phyloP scores from a whole-genome alignment of 257 asterid genomes.

The Verbena officinalis region DNA sequence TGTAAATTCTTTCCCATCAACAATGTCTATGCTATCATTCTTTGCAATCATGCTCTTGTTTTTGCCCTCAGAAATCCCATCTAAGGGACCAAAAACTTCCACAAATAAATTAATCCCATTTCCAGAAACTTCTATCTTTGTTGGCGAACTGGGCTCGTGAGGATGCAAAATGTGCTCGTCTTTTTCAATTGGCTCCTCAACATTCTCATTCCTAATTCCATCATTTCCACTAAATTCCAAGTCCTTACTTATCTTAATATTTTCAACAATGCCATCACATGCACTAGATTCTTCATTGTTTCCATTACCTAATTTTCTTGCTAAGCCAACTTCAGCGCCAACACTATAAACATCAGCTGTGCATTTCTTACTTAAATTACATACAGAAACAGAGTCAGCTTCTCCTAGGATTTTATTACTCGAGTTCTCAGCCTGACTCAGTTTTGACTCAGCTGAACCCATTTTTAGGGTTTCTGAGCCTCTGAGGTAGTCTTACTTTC shows the following conservation, averaged over 20 bases:
- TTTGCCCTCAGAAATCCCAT: slow-evolving; percentile 36
- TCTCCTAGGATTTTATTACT: slow-evolving; percentile 36
- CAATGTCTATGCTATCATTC: slow-evolving; percentile 27
- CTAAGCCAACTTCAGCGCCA: slow-evolving; percentile 13
- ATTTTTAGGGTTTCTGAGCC: slow-evolving; percentile 50
- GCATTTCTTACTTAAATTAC: slow-evolving; percentile 36
- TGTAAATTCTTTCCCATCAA: slow-evolving; percentile 29
- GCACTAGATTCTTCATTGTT: slow-evolving; percentile 29
- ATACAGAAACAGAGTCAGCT: slow-evolving; percentile 29
- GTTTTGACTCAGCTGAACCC: slow-evolving; percentile 33
- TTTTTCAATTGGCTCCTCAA: slow-evolving; percentile 28
- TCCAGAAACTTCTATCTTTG: slow-evolving; percentile 49
- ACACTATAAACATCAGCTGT: slow-evolving; percentile 23
- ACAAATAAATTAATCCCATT: slow-evolving; percentile 59
- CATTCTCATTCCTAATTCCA: slow-evolving; percentile 24
- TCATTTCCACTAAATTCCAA: slow-evolving; percentile 22
- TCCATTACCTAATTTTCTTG: slow-evolving; percentile 19
- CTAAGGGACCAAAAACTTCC: slow-evolving; percentile 69
- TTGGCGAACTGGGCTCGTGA: slow-evolving; percentile 38
- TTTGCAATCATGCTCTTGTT: slow-evolving; percentile 14
- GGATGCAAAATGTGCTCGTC: slow-evolving; percentile 30
- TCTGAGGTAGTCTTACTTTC: slow-evolving; percentile 36
- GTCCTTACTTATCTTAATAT: slow-evolving; percentile 23
- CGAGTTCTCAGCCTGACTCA: slow-evolving; percentile 22
- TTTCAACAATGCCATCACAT: slow-evolving; percentile 35